phyloP scores from a whole-genome alignment of 495 filamentous ascomycete genomes.

The Bacidia gigantensis region DNA sequence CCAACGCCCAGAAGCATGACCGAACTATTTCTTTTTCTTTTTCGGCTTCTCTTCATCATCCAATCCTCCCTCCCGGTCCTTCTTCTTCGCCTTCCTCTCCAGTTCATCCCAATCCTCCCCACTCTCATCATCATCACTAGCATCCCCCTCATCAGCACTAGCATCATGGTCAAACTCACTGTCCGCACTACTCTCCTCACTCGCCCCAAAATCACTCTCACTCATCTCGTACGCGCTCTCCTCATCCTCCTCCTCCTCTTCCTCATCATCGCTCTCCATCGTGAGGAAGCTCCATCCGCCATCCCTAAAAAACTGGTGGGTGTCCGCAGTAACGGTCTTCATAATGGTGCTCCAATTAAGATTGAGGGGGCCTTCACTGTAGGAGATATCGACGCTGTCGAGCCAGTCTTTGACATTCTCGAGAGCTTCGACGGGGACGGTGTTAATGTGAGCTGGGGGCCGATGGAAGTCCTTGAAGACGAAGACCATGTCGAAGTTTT shows the following conservation, averaged over 20 bases:
- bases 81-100: conserved; percentile 78
- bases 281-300: conserved; percentile 92
- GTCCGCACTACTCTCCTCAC: conserved; percentile 73
- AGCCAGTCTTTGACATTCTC: conserved; percentile 98
- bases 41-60: conserved; percentile 57
- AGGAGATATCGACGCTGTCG: conserved; percentile 86
- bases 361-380: conserved; percentile 89
- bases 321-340: conserved; percentile 92
- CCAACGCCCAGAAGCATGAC: no score
- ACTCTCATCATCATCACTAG: conserved; percentile 64
- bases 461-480: conserved; percentile 94
- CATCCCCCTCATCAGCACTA: conserved; percentile 59
- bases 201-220: conserved; percentile 67
- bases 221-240: conserved; percentile 84
- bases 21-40: conserved; percentile 38
- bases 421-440: conserved; percentile 88
- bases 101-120: conserved; percentile 90
- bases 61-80: conserved; percentile 59
- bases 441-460: conserved; percentile 84
- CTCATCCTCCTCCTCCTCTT: conserved; percentile 63
- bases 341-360: conserved; percentile 98
- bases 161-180: conserved; percentile 89
- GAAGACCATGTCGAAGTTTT: conserved; percentile 98
- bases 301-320: conserved; percentile 87
- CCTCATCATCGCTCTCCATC: conserved; percentile 79